Evolutionary conservation across 495 filamentous ascomycete species (phyloP), one percentile per base, ranked within the genome.

Genomic region (Sporormia fimetaria): DNA sequence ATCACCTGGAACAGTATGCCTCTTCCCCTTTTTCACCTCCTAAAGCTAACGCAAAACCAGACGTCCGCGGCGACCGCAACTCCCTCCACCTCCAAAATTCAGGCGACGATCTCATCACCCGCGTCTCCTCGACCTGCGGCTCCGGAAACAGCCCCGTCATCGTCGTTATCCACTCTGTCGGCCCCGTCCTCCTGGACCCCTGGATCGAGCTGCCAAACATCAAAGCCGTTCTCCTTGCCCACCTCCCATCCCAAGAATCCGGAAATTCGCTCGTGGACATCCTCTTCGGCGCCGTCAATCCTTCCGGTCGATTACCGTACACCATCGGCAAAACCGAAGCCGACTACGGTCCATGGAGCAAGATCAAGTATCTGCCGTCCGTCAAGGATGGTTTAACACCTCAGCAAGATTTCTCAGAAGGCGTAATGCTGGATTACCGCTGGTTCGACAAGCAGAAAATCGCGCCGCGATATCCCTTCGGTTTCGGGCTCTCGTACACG

Each of bases 121-220:
- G 70, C 6, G 84, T 94, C 2, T 81, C 85, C 0, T 57, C 66
- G 7, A 66, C 69, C 29, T 98, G 90, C 52, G 75, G 77, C 21
- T 61, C 62, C 15, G 79, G 75, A 31, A 70, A 68, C 20, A 79
- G 81, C 12, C 70, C 70, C 26, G 83, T 83, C 7, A 67, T 95
- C 10, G 85, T 95, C 1, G 72, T 95, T 16, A 66, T 95, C n/a
- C 90, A 98, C 58, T 69, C 90, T 2, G 82, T 95, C 16, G 90
- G 90, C 0, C 86, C 90, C 0, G 83, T 93, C 4, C 60, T 87
- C 8, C 56, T 95, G 43, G 90, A 95, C 49, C 62, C 71, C 17
- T 98, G 84, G 82, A 79, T 90, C 47, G 76, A 93, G 33, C 58
- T 80, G 0, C 79, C 83, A 2, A 73, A 71, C 27, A 69, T 98